Evolutionary conservation across 2,329 filamentous ascomycete species (phyloP).

Genomic region (Pseudocercospora pini-densiflorae): DNA sequence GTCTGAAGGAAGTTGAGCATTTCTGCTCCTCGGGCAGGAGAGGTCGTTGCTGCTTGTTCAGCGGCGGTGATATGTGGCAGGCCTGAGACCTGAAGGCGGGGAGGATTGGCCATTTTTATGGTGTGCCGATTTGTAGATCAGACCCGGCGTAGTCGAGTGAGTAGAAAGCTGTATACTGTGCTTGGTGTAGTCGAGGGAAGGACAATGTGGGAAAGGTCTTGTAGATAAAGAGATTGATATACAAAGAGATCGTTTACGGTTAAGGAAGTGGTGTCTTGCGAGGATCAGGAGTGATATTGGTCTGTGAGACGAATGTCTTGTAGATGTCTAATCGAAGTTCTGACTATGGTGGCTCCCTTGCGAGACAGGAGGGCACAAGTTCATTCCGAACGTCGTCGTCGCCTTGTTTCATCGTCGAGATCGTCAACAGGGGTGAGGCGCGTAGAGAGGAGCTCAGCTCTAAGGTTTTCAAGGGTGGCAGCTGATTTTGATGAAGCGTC

Average conservation of each 20-base stretch:
- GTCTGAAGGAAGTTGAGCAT: conserved; percentile 59
- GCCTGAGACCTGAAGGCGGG: conserved; percentile 44
- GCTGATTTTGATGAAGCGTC: not conserved
- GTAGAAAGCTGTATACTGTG: not conserved
- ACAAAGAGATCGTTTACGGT: not conserved
- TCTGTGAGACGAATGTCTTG: not conserved
- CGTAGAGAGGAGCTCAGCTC: not conserved
- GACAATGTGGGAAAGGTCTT: not conserved
- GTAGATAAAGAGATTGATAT: not conserved
- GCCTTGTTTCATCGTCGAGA: conserved; percentile 5
- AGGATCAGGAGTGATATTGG: not conserved
- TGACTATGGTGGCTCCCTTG: not conserved
- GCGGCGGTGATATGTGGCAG: conserved; percentile 66
- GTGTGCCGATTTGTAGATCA: not conserved
- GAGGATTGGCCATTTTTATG: conserved; percentile 31
- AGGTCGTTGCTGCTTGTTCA: conserved; percentile 64
- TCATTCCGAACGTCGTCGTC: conserved; percentile 2
- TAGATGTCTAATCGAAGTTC: not conserved
- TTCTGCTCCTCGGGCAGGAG: conserved; percentile 76
- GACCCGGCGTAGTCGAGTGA: not conserved
- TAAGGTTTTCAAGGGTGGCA: not conserved
- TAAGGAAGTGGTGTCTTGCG: not conserved
- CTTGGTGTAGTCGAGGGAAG: not conserved
- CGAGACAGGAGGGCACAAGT: not conserved
- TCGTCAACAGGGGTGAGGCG: not conserved